phyloP scores from a whole-genome alignment of 139 green algal genomes.

The Protoeuglena noctilucae region DNA sequence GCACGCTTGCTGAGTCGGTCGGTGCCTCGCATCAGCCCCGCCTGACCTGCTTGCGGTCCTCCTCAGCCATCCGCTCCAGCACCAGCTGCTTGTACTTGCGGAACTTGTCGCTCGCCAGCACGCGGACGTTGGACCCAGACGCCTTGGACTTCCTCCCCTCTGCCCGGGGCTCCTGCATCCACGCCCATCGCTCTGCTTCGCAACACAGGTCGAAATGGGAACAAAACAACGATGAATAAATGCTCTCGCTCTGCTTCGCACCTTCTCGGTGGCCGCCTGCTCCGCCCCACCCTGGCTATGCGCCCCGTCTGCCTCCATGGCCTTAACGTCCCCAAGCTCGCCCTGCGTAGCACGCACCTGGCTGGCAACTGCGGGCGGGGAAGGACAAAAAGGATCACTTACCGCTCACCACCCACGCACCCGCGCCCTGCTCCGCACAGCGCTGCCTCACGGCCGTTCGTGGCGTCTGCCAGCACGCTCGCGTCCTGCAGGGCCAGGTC shows the following conservation, averaged over 20 bases:
- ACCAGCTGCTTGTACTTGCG: slow-evolving; percentile 8
- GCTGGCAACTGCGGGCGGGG: no score
- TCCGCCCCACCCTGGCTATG: no score
- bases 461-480: neutral
- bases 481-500: neutral
- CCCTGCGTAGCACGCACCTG: no score
- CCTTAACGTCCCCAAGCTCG: no score
- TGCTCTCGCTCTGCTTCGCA: neutral
- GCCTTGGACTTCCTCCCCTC: neutral
- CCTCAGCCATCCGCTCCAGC: neutral
- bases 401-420: no score
- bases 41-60: neutral
- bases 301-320: no score
- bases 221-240: neutral
- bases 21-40: neutral
- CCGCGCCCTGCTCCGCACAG: no score
- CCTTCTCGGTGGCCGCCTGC: no score
- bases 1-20: slow-evolving; percentile 2
- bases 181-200: neutral
- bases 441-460: no score
- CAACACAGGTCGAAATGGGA: slow-evolving; percentile 1
- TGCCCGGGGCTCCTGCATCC: neutral
- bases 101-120: neutral
- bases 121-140: neutral
- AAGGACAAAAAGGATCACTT: no score